These are phyloP conservation scores for Penicillium sp. DNA, from an alignment of 2,329 filamentous ascomycete species.

Conservation along the genomic window DNA sequence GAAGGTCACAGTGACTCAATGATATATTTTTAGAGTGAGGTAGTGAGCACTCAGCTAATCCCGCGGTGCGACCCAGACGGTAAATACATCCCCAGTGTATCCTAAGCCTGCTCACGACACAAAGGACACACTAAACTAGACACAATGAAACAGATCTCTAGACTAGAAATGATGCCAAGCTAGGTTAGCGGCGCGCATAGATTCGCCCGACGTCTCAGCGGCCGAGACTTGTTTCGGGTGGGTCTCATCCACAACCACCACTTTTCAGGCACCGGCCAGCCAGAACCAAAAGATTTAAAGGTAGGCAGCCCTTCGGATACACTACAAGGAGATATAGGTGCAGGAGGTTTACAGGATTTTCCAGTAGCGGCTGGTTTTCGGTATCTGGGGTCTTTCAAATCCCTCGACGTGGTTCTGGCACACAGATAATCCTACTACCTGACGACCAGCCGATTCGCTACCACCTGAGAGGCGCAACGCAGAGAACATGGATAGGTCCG, in stretches of 20 bases:
- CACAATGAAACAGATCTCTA: too few species aligned
- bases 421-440: background rate
- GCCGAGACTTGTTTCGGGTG: background rate
- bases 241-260: background rate
- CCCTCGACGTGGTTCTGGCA: background rate
- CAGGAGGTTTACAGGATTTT: too few species aligned
- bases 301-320: background rate
- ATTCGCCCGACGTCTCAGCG: background rate
- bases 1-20: too few species aligned
- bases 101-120: too few species aligned
- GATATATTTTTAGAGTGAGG: too few species aligned
- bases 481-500: conserved; percentile 23
- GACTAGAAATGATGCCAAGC: background rate
- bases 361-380: background rate
- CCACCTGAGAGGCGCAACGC: background rate
- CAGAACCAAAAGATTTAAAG: background rate
- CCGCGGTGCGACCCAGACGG: too few species aligned
- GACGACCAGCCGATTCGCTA: background rate
- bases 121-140: too few species aligned
- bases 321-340: background rate
- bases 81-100: too few species aligned
- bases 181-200: background rate
- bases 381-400: background rate
- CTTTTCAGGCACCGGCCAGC: background rate
- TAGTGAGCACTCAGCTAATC: too few species aligned